phyloP scores from a whole-genome alignment of 1,139 yeast species.

The Spathaspora sp. region DNA sequence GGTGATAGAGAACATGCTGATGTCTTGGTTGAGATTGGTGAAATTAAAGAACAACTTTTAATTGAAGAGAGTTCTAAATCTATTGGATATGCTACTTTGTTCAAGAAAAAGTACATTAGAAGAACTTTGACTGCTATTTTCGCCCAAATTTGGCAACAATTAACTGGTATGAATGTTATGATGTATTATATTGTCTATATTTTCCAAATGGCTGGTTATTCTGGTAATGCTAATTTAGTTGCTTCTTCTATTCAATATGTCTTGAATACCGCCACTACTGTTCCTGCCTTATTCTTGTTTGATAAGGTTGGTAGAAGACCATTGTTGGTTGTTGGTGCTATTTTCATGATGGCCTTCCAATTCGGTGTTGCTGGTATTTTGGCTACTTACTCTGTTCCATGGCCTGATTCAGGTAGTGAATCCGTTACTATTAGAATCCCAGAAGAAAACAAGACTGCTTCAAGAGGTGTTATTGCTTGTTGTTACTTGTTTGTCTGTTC shows the following conservation, averaged over 20 bases:
- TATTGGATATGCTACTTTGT: conserved; percentile 46
- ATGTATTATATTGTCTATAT: conserved; percentile 63
- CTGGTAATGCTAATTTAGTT: conserved; percentile 43
- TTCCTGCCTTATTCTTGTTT: conserved; percentile 39
- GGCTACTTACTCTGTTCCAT: conserved; percentile 42
- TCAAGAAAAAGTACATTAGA: conserved; percentile 45
- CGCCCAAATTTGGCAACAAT: conserved; percentile 62
- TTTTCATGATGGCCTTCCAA: conserved; percentile 37
- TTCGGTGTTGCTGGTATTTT: conserved; percentile 42
- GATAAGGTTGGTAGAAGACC: conserved; percentile 40
- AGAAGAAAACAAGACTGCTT: conserved; percentile 33
- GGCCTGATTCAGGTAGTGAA: conserved; percentile 31
- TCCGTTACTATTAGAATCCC: conserved; percentile 51
- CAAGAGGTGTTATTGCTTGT: conserved; percentile 57
- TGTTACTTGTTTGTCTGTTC: conserved; percentile 56
- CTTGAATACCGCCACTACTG: conserved; percentile 45
- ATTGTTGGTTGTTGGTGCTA: conserved; percentile 34
- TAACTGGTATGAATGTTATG: conserved; percentile 68
- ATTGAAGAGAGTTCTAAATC: conserved; percentile 35
- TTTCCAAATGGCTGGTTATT: conserved; percentile 57
- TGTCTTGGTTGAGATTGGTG: conserved; percentile 58
- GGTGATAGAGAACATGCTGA: conserved; percentile 54
- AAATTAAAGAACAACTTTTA: conserved; percentile 51
- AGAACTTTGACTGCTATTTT: conserved; percentile 52
- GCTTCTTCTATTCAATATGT: conserved; percentile 55